Base-by-base conservation (phyloP, 106 monocot species). In the Agapanthus africanus region DNA sequence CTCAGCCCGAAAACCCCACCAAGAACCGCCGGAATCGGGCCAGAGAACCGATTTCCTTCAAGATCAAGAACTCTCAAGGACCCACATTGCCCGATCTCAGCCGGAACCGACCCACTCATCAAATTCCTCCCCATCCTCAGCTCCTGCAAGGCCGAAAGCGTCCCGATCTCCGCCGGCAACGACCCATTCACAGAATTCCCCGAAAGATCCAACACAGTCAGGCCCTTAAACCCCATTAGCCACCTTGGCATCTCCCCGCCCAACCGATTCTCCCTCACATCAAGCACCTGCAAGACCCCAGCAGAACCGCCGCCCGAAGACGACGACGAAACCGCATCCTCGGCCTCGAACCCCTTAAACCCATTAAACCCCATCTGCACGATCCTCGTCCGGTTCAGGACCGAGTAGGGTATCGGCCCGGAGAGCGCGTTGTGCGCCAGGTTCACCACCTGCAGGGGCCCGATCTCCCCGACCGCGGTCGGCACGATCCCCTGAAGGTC, bases 31-130 rank as follows among this genome's bases (percentile, higher is more conserved):
- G 91, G 95, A 11, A 97, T 71, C 66, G 69, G 31, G 11, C 91
- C 91, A 34, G 82, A 78, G 33, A 97, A 78, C 40, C 10, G 71
- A 63, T 97, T 97, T 11, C 74, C 70, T 37, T 73, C 78, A 15
- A 97, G 84, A 82, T 91, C 97, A 78, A 97, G 84, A 62, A 83
- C 80, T 59, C 83, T 91, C 39, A 97, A 81, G 15, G 88, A 87
- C 23, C 70, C 73, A 40, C 91, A 97, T 13, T 59, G 37, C 32
- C 78, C 86, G 28, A 97, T 82, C 78, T 92, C 97, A 49, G 18
- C 30, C 0, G 97, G 91, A 16, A 97, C 65, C 8, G 42, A 14
- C 7, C 89, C 91, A 9, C 60, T 66, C 34, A 97, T 54, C 19
- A 47, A 37, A 50, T 97, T 97, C 39, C 63, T 56, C 13, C 80